phyloP scores from a whole-genome alignment of 768 basidiomycete genomes.

The Leccinum obscurum region DNA sequence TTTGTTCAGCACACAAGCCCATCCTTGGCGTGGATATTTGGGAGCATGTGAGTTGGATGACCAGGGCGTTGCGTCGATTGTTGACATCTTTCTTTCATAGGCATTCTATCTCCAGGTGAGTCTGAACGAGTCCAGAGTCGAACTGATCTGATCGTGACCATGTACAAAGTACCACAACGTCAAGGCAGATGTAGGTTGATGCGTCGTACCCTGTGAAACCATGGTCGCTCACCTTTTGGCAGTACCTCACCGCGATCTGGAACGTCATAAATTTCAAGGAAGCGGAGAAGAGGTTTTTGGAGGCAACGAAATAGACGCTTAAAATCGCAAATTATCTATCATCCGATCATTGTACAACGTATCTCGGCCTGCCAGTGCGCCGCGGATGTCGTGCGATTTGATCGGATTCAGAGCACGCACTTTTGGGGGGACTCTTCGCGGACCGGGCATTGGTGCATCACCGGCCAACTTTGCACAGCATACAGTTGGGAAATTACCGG shows the following conservation, averaged over 20 bases:
- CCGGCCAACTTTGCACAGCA: not conserved
- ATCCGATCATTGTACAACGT: slow-evolving; percentile 10
- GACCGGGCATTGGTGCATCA: not conserved
- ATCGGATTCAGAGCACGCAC: not conserved
- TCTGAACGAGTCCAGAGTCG: not conserved
- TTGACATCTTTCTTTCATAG: slow-evolving; percentile 31
- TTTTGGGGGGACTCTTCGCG: not conserved
- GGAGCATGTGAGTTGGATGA: slow-evolving; percentile 68
- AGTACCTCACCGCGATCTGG: slow-evolving; percentile 97
- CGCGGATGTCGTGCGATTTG: not conserved
- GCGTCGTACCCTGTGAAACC: not conserved
- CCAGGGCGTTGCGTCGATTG: slow-evolving; percentile 8
- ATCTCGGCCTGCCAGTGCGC: not conserved
- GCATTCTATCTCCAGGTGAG: slow-evolving; percentile 60
- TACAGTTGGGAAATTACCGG: not conserved
- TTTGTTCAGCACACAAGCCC: slow-evolving; percentile 67
- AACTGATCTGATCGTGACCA: slow-evolving; percentile 15
- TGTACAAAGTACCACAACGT: slow-evolving; percentile 79
- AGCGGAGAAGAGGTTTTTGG: slow-evolving; percentile 62
- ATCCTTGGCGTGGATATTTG: slow-evolving; percentile 97
- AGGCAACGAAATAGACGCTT: slow-evolving; percentile 34
- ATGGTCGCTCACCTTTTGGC: slow-evolving; percentile 9
- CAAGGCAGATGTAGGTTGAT: slow-evolving; percentile 80
- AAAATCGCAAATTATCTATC: not conserved
- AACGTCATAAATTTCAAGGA: slow-evolving; percentile 95